phyloP scores from a whole-genome alignment of 2,329 filamentous ascomycete species.

The Trichophyton simii region DNA sequence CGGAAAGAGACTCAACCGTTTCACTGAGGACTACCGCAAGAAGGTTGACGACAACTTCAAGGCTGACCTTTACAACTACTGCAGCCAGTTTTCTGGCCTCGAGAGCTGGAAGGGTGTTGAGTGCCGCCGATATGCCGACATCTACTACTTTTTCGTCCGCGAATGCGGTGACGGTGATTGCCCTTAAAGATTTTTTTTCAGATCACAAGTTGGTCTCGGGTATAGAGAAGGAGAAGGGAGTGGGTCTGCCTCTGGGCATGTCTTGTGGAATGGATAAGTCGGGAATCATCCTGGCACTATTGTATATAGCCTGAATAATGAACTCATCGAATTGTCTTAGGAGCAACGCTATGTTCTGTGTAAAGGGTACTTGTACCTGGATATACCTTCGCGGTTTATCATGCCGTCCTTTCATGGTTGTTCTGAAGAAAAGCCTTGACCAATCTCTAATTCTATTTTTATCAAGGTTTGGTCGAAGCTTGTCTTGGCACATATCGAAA shows the following conservation, averaged over 20 bases:
- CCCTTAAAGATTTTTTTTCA: not conserved
- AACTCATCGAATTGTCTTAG: not conserved
- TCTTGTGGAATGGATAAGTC: not conserved
- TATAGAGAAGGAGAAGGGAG: not conserved
- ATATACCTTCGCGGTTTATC: too few species aligned
- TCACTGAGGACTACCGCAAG: slow-evolving; percentile 32
- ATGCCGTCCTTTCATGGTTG: not conserved
- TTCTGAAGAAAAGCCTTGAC: not conserved
- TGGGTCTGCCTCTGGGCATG: not conserved
- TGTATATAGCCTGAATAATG: not conserved
- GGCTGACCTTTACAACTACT: slow-evolving; percentile 18
- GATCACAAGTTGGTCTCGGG: not conserved
- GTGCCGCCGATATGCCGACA: slow-evolving; percentile 8
- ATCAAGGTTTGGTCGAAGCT: not conserved
- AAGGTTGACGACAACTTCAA: slow-evolving; percentile 42
- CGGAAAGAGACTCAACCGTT: slow-evolving; percentile 39
- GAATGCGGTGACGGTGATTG: slow-evolving; percentile 9
- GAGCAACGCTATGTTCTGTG: not conserved
- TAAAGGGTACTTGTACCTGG: too few species aligned
- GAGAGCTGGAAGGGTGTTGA: slow-evolving; percentile 1
- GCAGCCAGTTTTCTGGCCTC: slow-evolving; percentile 5
- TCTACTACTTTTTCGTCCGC: slow-evolving; percentile 10
- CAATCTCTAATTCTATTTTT: not conserved
- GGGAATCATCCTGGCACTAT: not conserved
- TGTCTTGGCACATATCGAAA: not conserved